phyloP scores from a whole-genome alignment of 164 flowering plant genomes.

The Echeveria elegans region DNA sequence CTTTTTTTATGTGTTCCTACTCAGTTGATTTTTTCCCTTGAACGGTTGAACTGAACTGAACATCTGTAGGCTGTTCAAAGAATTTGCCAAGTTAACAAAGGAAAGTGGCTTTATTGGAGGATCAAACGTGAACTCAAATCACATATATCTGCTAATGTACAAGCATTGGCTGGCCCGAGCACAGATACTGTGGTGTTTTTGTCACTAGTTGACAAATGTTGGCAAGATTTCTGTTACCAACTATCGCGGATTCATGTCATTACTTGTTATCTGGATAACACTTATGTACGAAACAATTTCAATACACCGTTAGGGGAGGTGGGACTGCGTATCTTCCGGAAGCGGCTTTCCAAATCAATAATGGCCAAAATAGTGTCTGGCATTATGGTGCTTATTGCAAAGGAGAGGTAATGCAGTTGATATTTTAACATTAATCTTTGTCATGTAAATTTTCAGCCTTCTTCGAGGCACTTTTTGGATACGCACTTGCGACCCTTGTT shows the following conservation, averaged over 20 bases:
- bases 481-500: not conserved
- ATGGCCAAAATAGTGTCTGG: conserved; percentile 97
- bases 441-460: not conserved
- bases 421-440: not conserved
- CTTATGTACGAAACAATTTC: conserved; percentile 84
- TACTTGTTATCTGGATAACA: conserved; percentile 85
- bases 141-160: conserved; percentile 62
- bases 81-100: conserved; percentile 91
- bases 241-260: too few relatives aligned
- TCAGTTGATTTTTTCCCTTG: too few relatives aligned
- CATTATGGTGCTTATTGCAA: conserved; percentile 81
- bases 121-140: conserved; percentile 84
- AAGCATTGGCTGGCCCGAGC: conserved; percentile 86
- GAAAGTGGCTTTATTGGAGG: conserved; percentile 77
- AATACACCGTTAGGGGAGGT: conserved; percentile 94
- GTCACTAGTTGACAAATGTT: conserved; percentile 83
- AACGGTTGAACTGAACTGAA: not conserved
- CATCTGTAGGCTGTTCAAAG: conserved; percentile 70
- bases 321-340: conserved; percentile 95
- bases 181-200: conserved; percentile 90
- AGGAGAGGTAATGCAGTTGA: conserved; percentile 55
- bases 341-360: conserved; percentile 78
- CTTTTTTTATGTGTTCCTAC: not conserved
- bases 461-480: not conserved
- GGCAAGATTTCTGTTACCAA: too few relatives aligned